Conservation (phyloP, 2,329 filamentous ascomycete species). For the Apiospora kogelbergensis region DNA sequence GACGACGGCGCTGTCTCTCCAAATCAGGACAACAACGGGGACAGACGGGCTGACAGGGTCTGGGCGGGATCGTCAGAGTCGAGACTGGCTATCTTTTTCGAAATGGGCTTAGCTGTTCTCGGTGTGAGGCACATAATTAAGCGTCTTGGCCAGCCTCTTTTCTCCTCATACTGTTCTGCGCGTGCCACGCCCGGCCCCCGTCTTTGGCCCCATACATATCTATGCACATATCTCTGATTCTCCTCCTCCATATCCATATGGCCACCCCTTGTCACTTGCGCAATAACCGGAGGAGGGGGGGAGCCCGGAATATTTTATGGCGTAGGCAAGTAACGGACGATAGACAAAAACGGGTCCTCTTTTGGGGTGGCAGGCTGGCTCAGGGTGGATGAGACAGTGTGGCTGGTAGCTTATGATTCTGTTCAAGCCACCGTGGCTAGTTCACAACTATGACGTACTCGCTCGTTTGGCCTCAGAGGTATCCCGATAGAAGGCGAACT, state of each 20-base stretch:
- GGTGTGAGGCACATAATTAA: conserved; percentile 8
- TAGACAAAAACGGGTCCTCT: not conserved
- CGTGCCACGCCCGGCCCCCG: not conserved
- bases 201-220: not conserved
- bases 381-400: not conserved
- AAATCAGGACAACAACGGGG: not conserved
- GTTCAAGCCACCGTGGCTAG: conserved; percentile 10
- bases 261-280: not conserved
- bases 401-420: not conserved
- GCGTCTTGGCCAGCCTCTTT: conserved; percentile 1
- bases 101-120: conserved; percentile 9
- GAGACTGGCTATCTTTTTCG: conserved; percentile 1
- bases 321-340: not conserved
- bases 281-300: not conserved
- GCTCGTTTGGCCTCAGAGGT: not conserved
- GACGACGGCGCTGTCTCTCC: not conserved
- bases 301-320: not conserved
- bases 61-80: conserved; percentile 7
- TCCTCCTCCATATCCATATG: not conserved
- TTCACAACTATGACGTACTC: conserved; percentile 5
- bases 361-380: not conserved
- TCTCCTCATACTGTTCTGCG: no score
- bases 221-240: not conserved
- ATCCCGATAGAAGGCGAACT: not conserved
- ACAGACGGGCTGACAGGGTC: not conserved